Base-by-base conservation (phyloP, 2,329 filamentous ascomycete species). In the Blastomyces parvus region DNA sequence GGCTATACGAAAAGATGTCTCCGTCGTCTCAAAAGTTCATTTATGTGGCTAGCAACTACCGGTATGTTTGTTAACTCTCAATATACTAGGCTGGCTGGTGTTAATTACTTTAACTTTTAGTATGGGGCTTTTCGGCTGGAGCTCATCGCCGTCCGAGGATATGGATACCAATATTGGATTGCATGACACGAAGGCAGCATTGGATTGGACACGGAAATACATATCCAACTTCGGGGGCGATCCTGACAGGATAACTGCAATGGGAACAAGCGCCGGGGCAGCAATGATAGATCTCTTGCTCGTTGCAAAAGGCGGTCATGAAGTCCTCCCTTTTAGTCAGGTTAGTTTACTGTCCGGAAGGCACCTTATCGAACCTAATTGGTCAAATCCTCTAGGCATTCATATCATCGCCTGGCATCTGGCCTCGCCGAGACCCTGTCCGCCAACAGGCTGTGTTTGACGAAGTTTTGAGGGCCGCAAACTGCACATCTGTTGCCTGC, bases 21-120 rank as follows among this genome's bases (percentile, higher is more conserved):
- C 33, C 27, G 9, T 38, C 53, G 19, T 40, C 30, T 5, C 36
- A 60, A 30, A 63, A 63, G 38, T 66, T 66, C 55, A 59, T 66
- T 14, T 60, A 59, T 48, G 64, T 66, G 19, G 40, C 60, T n/a
- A 64, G 62, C 38, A 66, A 66, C 38, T 66, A 66, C 42, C 62
- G 63, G 59, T 63, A 52, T 30, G 25, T 30, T 14, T 13, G 14
- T 11, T 19, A 30, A 13, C 30, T 3, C 5, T 56, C 3, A 5
- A 56, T 56, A n/a, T 30, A 17, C 36, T n/a, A 2, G 33, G 19
- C 19, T 44, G 9, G 33, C 19, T n/a, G 22, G 22, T 50, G 44
- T 22, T 42, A 38, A 33, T 25, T 14, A 19, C 9, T 38, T 38
- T 13, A 38, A 7, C 17, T 30, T n/a, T 60, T 27, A 63, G 62